Percentiles rank a stretch among this genome's conserved stretches.
phyloP scores from a whole-genome alignment of 2,329 filamentous ascomycete genomes.

The Thelonectria discophora region DNA sequence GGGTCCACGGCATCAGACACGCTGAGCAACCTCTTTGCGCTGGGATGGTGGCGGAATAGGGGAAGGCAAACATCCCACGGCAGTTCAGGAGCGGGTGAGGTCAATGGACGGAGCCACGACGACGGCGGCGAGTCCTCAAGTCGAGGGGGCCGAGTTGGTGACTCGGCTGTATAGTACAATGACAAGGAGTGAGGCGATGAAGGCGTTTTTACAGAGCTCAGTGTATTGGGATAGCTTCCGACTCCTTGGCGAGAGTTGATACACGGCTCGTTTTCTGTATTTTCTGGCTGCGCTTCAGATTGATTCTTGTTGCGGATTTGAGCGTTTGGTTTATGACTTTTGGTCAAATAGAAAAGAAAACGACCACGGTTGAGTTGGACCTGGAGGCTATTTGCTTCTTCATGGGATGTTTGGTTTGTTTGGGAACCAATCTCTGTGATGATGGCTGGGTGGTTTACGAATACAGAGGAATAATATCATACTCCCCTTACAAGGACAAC shows the following conservation, averaged over 20 bases:
- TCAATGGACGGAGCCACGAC: conserved; percentile 25
- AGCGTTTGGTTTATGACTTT: not conserved
- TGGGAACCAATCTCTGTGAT: too few relatives aligned
- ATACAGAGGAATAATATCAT: too few relatives aligned
- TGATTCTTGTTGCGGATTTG: not conserved
- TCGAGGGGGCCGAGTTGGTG: conserved; percentile 27
- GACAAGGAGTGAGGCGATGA: conserved; percentile 28
- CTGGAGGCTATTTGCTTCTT: not conserved
- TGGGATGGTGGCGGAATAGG: conserved; percentile 62
- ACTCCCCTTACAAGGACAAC: too few relatives aligned
- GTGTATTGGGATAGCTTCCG: conserved; percentile 26
- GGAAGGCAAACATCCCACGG: conserved; percentile 35
- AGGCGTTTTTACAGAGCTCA: conserved; percentile 31
- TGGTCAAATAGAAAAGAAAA: not conserved
- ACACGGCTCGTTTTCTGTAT: conserved; percentile 15
- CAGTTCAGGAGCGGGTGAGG: conserved; percentile 32
- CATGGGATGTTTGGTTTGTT: too few relatives aligned
- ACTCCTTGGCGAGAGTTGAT: conserved; percentile 17
- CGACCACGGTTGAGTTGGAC: not conserved
- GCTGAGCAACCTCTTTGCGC: conserved; percentile 61
- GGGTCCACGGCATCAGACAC: conserved; percentile 58
- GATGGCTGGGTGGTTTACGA: too few relatives aligned
- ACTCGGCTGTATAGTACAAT: conserved; percentile 48
- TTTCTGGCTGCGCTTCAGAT: conserved; percentile 1
- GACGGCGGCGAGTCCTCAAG: conserved; percentile 20